Base-by-base conservation (phyloP, 768 basidiomycete species). In the Xerocomellus dryophilus region DNA sequence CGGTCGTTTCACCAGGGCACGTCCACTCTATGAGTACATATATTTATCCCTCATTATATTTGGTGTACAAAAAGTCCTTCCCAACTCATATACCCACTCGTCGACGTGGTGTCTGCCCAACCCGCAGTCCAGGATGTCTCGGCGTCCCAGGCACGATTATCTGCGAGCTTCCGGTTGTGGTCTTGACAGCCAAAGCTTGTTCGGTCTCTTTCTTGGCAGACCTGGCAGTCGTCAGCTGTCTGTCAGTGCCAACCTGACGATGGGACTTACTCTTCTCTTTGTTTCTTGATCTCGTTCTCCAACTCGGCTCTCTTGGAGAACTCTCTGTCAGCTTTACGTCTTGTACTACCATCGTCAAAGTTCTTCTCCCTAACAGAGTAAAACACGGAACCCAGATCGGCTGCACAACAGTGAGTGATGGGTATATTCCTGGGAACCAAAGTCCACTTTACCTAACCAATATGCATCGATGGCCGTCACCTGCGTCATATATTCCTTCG, bases 341-440 rank as follows among this genome's bases (percentile, higher is more conserved):
- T 78, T 53, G 81, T 83, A 17, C 91, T 88, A 36, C 88, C 77
- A 54, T 90, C 94, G 65, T 97, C 94, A 66, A 98, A 98, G 76
- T 92, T 92, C 79, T 97, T 97, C 74, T 98, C 95, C 67, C 94
- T 89, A 48, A 97, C 95, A 23, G 94, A 95, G 76, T 93, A 98
- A 79, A 97, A 98, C 17, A 97, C 93, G 49, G 91, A 90, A 57
- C 95, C 95, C 38, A 97, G 81, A 58, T 97, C 93, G 62, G 95
- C 94, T 93, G 61, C 20, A 56, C 7, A 53, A 58, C 14, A 14
- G 29, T 53, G 40, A 56, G 61, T 44, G 38, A 56, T 3, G 43
- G 12, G 27, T 43, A 25, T 12, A n/a, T 40, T 42, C 25, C 27
- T 36, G 11, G 36, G 9, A 54, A 39, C 0, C 5, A 39, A 49